These are phyloP conservation scores for Fusarium cicatricum DNA, from an alignment of 2,329 filamentous ascomycete genomes.

Conservation along the genomic window DNA sequence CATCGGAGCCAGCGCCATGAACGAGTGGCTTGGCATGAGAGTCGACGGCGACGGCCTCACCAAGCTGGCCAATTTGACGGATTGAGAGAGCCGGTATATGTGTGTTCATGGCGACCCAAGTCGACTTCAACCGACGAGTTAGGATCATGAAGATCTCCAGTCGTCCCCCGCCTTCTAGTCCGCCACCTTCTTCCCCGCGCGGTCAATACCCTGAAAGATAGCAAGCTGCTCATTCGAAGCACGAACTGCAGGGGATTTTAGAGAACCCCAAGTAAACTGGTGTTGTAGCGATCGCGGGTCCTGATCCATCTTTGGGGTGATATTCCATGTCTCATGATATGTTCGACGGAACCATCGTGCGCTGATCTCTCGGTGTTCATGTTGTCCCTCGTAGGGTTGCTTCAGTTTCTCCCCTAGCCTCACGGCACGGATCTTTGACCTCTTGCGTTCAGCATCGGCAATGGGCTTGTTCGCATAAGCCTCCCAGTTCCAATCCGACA, in stretches of 20 bases:
- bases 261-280: constrained; percentile 58
- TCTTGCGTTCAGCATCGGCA: constrained; percentile 49
- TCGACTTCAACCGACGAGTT: background rate
- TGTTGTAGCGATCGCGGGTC: constrained; percentile 43
- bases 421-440: constrained; percentile 44
- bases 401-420: constrained; percentile 40
- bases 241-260: constrained; percentile 38
- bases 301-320: constrained; percentile 53
- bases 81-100: constrained; percentile 31
- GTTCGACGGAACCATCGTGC: constrained; percentile 57
- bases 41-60: constrained; percentile 72
- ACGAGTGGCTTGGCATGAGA: constrained; percentile 78
- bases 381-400: constrained; percentile 49
- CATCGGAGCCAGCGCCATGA: constrained; percentile 72
- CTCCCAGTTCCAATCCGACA: constrained; percentile 53
- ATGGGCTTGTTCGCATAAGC: constrained; percentile 51
- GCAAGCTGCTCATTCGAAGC: constrained; percentile 48
- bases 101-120: background rate
- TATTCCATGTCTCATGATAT: constrained; percentile 56
- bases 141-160: background rate
- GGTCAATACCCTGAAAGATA: constrained; percentile 59
- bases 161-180: background rate
- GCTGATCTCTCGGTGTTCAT: constrained; percentile 46
- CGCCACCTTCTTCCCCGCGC: constrained; percentile 40
- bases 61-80: constrained; percentile 62